Evolutionary conservation across 208 protist species (phyloP).

Genomic region (Leishmania turanica): DNA sequence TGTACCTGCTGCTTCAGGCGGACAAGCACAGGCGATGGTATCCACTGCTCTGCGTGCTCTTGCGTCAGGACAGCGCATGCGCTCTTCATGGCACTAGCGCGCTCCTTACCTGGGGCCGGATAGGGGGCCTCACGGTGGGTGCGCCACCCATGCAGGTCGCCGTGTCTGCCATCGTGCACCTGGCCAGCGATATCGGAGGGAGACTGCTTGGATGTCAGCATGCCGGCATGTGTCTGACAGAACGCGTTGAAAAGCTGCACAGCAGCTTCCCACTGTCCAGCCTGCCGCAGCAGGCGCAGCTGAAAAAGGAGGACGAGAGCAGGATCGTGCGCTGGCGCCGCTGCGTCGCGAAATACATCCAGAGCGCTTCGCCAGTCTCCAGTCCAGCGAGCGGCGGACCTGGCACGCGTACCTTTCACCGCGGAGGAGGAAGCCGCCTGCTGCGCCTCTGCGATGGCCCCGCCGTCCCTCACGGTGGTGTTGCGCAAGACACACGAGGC

Average conservation of each 20-base stretch:
- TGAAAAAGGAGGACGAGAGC: constrained; percentile 49
- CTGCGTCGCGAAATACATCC: constrained; percentile 29
- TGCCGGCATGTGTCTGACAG: neutral
- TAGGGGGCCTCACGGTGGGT: neutral
- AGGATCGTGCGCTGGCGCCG: constrained; percentile 14
- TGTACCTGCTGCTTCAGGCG: constrained; percentile 9
- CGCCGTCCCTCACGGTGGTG: neutral
- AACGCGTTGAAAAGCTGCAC: constrained; percentile 24
- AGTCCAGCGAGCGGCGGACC: neutral
- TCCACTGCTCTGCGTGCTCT: constrained; percentile 29
- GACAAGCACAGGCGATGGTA: constrained; percentile 6
- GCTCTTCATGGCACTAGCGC: constrained; percentile 13
- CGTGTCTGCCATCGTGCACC: neutral
- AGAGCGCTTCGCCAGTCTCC: constrained; percentile 31
- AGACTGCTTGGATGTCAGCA: neutral
- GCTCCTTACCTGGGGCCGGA: neutral
- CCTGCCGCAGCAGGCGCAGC: constrained; percentile 45
- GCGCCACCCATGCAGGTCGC: neutral
- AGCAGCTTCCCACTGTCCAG: constrained; percentile 23
- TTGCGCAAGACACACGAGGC: constrained; percentile 45
- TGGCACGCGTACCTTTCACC: neutral
- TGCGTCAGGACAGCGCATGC: constrained; percentile 20
- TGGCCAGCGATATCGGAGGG: neutral
- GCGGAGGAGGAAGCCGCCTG: neutral
- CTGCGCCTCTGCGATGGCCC: neutral